Evolutionary conservation across 2,329 filamentous ascomycete genomes (phyloP).

Genomic region (Calonectria fujianensis): DNA sequence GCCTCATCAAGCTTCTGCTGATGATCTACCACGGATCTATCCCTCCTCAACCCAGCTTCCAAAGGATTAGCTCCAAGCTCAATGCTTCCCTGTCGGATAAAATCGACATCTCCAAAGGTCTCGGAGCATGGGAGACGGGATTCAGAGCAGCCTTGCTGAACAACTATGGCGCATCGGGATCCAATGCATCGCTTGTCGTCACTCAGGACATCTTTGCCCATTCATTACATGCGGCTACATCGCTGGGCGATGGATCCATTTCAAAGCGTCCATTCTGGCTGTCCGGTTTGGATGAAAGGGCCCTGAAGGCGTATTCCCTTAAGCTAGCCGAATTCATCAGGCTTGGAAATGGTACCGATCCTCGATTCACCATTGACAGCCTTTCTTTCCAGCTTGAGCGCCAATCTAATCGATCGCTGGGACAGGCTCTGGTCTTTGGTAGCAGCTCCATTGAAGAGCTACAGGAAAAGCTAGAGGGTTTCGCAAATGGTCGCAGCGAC

Average conservation of each 20-base stretch:
- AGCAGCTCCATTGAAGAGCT: background rate
- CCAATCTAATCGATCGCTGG: background rate
- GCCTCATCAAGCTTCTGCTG: background rate
- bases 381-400: background rate
- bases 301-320: background rate
- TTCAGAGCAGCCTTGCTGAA: background rate
- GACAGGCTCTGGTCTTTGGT: background rate
- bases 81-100: background rate
- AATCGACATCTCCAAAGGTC: background rate
- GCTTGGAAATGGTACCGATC: background rate
- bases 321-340: background rate
- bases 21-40: background rate
- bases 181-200: background rate
- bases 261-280: background rate
- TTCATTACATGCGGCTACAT: background rate
- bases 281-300: background rate
- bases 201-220: background rate
- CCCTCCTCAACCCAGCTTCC: background rate
- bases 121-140: background rate
- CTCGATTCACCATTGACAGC: background rate
- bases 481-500: background rate
- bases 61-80: background rate
- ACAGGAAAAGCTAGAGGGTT: background rate
- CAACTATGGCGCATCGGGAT: conserved; percentile 2
- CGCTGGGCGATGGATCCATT: background rate